These are phyloP conservation scores for Aegle marmelos DNA, from an alignment of 345 rosid species.

Conservation along the genomic window DNA sequence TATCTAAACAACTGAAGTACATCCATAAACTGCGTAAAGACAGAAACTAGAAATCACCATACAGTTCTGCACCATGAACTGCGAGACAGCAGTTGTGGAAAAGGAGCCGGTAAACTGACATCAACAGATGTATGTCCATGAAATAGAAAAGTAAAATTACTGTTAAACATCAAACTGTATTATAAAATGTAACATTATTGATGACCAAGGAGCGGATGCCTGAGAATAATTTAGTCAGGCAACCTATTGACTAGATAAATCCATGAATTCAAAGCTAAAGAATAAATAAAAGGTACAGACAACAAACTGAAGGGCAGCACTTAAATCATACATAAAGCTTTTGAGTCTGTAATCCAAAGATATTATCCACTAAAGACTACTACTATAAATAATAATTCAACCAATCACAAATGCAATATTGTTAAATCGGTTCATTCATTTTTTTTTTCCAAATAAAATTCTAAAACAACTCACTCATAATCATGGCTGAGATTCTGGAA, in stretches of 20 bases:
- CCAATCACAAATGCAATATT: neutral
- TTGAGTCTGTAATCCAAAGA: neutral
- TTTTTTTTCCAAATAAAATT: slow-evolving; percentile 7
- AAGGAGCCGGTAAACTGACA: neutral
- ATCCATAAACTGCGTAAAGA: neutral
- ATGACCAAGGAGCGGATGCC: neutral
- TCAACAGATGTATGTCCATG: neutral
- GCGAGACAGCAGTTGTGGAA: neutral
- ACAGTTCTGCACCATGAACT: neutral
- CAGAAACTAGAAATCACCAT: neutral
- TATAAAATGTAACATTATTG: neutral
- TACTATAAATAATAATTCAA: neutral
- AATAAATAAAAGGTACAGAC: neutral
- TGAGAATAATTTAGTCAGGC: neutral
- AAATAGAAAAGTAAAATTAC: neutral
- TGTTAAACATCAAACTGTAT: neutral
- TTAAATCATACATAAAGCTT: neutral
- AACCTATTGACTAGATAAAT: neutral
- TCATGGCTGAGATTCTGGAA: slow-evolving; percentile 81
- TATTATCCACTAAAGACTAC: neutral
- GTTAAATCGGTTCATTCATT: slow-evolving; percentile 10
- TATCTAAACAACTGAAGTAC: neutral
- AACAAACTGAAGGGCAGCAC: neutral
- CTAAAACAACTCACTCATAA: slow-evolving; percentile 61
- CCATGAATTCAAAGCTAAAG: neutral